Base-by-base conservation (phyloP, 352 stramenopile species). In the Pythium sp. region DNA sequence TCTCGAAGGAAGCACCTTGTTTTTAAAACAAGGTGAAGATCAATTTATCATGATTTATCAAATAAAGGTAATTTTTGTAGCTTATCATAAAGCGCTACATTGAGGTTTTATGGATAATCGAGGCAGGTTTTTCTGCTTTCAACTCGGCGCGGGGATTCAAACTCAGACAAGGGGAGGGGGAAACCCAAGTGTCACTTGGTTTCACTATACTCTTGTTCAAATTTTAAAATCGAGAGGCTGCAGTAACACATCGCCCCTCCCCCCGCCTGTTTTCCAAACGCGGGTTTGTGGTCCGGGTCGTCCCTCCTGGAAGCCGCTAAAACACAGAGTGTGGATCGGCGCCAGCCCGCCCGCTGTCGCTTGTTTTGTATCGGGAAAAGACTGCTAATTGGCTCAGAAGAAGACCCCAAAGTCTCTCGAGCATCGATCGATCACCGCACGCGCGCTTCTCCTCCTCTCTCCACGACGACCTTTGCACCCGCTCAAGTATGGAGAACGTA, bases 161-260 rank as follows among this genome's bases (percentile, higher is more conserved):
- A 63, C 56, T 26, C 3, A 47, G 54, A 22, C 22, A 59, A 64
- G 58, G 58, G 58, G 28, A 64, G 24, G 58, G 58, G 22, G 58
- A 51, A 54, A 28, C 24, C 15, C 55, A 38, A 12, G 0, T 26
- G n/a, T 28, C 24, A 77, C 73, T 79, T 79, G 73, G 43, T 71
- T 73, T 72, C 57, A 77, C n/a, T 79, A 79, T 79, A 22, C 6
- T 30, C 43, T 26, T 41, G 54, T 77, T 80, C 71, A 51, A 78
- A 80, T 67, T 77, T 80, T 61, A 75, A 80, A 80, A 65, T 8
- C 54, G 22, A 58, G 15, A n/a, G 15, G 18, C 14, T 4, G 24
- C 12, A 4, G 24, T 14, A 65, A 47, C 20, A 73, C 65, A 47
- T 79, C 73, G 67, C 70, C 73, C 47, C 60, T 68, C 73, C 67